phyloP scores from a whole-genome alignment of 805 yeast genomes.

The Kazachstania psychrophila region DNA sequence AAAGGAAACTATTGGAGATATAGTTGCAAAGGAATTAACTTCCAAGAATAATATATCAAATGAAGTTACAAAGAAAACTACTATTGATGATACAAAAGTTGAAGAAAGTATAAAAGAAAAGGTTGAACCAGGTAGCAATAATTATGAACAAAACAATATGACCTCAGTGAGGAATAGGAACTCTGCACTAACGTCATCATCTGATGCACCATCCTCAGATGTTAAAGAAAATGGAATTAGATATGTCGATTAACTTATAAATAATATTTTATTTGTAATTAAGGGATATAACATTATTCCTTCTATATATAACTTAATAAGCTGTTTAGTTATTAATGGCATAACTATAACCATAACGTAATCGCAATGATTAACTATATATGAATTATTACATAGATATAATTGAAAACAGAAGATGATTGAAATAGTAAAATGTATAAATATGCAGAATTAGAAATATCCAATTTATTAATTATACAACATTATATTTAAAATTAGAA shows the following conservation, averaged over 20 bases:
- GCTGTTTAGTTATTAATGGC: neutral
- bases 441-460: conserved; percentile 4
- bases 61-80: neutral
- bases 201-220: neutral
- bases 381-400: too few species aligned
- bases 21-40: neutral
- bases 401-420: too few species aligned
- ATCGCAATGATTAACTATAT: too few species aligned
- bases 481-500: conserved; percentile 2
- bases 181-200: neutral
- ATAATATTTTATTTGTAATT: neutral
- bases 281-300: neutral
- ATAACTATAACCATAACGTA: too few species aligned
- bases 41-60: neutral
- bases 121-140: neutral
- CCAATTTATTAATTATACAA: conserved; percentile 5
- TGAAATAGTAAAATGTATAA: neutral
- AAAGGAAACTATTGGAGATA: neutral
- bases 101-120: neutral
- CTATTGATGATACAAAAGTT: neutral
- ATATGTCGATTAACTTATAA: neutral
- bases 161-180: conserved; percentile 2
- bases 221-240: neutral
- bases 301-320: too few species aligned
- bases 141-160: conserved; percentile 1